Conservation (phyloP, 1,139 yeast genomes). For the Lodderomyces orthopsilosis region DNA sequence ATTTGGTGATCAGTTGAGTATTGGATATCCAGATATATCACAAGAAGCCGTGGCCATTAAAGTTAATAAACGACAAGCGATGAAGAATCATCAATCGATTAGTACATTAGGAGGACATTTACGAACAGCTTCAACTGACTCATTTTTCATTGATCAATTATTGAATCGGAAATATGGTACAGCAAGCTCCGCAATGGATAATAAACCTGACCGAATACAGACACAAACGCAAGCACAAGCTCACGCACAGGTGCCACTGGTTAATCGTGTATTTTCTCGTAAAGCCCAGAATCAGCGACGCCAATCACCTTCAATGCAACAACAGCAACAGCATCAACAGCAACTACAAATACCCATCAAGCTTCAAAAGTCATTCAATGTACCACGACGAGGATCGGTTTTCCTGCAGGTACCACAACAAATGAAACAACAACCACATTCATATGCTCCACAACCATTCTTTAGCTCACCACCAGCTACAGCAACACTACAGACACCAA, state of each 20-base stretch:
- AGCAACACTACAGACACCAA: neutral
- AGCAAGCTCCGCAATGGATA: neutral
- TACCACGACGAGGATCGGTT: neutral
- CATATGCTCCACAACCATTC: neutral
- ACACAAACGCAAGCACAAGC: neutral
- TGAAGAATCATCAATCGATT: slow-evolving; percentile 22
- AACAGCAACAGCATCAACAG: slow-evolving; percentile 3
- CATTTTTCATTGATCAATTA: slow-evolving; percentile 32
- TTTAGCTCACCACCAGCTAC: neutral
- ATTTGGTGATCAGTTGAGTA: neutral
- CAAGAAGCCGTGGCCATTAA: slow-evolving; percentile 18
- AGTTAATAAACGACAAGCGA: slow-evolving; percentile 6
- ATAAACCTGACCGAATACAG: neutral
- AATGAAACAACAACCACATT: neutral
- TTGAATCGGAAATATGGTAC: slow-evolving; percentile 26
- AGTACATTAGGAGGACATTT: slow-evolving; percentile 28
- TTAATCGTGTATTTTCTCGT: slow-evolving; percentile 1
- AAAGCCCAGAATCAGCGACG: neutral
- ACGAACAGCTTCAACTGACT: slow-evolving; percentile 37
- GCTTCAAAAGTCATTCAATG: neutral
- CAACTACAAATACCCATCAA: neutral
- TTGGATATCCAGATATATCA: neutral
- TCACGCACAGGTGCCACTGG: neutral
- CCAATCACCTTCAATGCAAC: slow-evolving; percentile 5
- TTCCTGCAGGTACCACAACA: neutral